Evolutionary conservation across 1,284 basidiomycete species (phyloP).

Genomic region (Meira nashicola): DNA sequence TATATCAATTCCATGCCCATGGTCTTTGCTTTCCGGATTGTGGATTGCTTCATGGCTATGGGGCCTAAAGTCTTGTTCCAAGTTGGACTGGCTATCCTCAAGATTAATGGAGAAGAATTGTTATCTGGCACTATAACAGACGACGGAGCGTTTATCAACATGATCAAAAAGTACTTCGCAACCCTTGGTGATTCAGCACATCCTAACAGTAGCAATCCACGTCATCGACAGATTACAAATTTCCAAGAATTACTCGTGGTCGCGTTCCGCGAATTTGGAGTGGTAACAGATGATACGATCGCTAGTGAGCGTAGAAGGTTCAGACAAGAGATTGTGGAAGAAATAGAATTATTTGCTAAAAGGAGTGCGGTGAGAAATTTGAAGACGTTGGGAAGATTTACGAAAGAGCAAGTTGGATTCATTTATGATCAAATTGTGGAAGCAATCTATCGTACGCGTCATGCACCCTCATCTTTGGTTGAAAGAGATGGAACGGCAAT

Average conservation of each 20-base stretch:
- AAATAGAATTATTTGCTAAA: slow-evolving; percentile 92
- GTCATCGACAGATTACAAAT: slow-evolving; percentile 87
- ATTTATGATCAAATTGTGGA: slow-evolving; percentile 52
- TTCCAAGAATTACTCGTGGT: slow-evolving; percentile 80
- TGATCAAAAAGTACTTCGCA: slow-evolving; percentile 71
- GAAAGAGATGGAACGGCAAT: neutral
- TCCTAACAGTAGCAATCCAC: slow-evolving; percentile 79
- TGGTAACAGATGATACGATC: slow-evolving; percentile 95
- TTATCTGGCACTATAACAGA: slow-evolving; percentile 77
- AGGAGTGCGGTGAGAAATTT: slow-evolving; percentile 89
- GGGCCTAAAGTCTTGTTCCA: slow-evolving; percentile 97
- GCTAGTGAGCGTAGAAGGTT: slow-evolving; percentile 78
- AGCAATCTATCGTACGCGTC: slow-evolving; percentile 47
- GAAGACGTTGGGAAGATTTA: slow-evolving; percentile 72
- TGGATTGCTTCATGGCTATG: slow-evolving; percentile 99
- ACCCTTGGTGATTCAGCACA: slow-evolving; percentile 92
- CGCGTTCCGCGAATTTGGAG: slow-evolving; percentile 73
- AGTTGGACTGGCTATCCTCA: slow-evolving; percentile 87
- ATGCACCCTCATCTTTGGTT: slow-evolving; percentile 26
- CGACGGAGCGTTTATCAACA: slow-evolving; percentile 86
- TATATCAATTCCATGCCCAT: slow-evolving; percentile 99
- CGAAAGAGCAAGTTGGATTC: slow-evolving; percentile 70
- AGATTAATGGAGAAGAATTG: slow-evolving; percentile 92
- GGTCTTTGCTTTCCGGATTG: slow-evolving; percentile 96
- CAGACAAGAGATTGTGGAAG: slow-evolving; percentile 83